Percentiles rank a stretch among this genome's conserved stretches.
Conservation (phyloP, 2,329 filamentous ascomycete genomes). For the Colletotrichum tanaceti region DNA sequence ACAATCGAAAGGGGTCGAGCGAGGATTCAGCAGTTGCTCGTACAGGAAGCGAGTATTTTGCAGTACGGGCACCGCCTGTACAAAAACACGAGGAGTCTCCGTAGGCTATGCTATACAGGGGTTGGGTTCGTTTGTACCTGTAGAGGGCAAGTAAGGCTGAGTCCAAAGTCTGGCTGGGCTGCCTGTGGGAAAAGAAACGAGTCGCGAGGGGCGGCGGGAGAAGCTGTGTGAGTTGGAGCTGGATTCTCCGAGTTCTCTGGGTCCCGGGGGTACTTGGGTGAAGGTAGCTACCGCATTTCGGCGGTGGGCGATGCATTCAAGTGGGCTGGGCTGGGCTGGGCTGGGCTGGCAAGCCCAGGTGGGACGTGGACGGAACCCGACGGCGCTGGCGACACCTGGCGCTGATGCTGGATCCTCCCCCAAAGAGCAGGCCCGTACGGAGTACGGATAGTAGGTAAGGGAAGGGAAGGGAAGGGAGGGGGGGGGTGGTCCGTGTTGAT, state of each 20-base stretch:
- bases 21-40: neutral
- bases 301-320: constrained; percentile 39
- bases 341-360: constrained; percentile 8
- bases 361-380: constrained; percentile 16
- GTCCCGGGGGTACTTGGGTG: neutral
- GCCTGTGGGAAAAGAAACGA: neutral
- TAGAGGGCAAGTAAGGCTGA: constrained; percentile 39
- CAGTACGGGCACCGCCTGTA: neutral
- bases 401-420: constrained; percentile 3
- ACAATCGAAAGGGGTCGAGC: constrained; percentile 13
- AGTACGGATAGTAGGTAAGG: no score
- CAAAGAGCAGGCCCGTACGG: neutral
- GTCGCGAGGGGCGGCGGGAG: constrained; percentile 29
- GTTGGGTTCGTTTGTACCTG: constrained; percentile 4
- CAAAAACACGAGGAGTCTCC: neutral
- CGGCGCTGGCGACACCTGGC: constrained; percentile 2
- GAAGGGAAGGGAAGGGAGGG: no score
- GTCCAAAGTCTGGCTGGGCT: constrained; percentile 2
- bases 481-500: constrained; percentile 35
- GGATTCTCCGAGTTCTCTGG: neutral
- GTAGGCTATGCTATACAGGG: constrained; percentile 15
- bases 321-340: constrained; percentile 33
- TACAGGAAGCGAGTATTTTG: neutral
- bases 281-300: constrained; percentile 2
- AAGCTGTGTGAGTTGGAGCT: constrained; percentile 19